Conservation (phyloP, 768 basidiomycete species). For the Hortiboletus campestris region DNA sequence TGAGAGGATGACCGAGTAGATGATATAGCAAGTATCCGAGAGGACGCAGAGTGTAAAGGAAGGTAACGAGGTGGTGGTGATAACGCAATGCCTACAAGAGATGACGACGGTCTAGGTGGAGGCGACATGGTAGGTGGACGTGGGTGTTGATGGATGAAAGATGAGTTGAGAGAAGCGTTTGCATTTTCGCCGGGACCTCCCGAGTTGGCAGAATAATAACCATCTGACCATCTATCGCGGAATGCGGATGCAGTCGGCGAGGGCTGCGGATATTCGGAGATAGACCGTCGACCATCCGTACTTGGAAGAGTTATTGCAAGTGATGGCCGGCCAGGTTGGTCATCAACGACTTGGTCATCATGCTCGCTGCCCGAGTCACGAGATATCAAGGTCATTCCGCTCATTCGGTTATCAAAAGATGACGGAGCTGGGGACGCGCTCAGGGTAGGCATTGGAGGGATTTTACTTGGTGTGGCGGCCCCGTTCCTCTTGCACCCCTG, state of each 20-base stretch:
- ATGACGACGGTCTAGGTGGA: slow-evolving; percentile 62
- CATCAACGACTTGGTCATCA: slow-evolving; percentile 31
- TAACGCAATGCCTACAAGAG: slow-evolving; percentile 52
- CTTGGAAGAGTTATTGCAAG: slow-evolving; percentile 49
- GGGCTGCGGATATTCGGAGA: slow-evolving; percentile 66
- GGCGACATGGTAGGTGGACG: slow-evolving; percentile 45
- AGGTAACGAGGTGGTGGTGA: slow-evolving; percentile 48
- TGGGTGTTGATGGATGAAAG: slow-evolving; percentile 17
- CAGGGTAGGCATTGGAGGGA: slow-evolving; percentile 42
- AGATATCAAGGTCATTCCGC: slow-evolving; percentile 22
- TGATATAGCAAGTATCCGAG: slow-evolving; percentile 18
- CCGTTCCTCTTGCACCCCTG: slow-evolving; percentile 36
- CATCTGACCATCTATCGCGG: slow-evolving; percentile 48
- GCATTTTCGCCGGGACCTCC: slow-evolving; percentile 17
- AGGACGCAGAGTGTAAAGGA: slow-evolving; percentile 18
- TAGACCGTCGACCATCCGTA: slow-evolving; percentile 45
- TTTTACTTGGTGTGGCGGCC: slow-evolving; percentile 33
- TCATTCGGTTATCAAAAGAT: slow-evolving; percentile 26
- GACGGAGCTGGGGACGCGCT: slow-evolving; percentile 30
- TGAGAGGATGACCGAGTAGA: slow-evolving; percentile 29
- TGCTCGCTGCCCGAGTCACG: slow-evolving; percentile 42
- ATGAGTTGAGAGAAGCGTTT: slow-evolving; percentile 21
- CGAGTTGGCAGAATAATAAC: slow-evolving; percentile 32
- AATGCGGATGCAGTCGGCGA: slow-evolving; percentile 85
- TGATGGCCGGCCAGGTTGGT: slow-evolving; percentile 41